A percentile compares a stretch with the other conserved stretches of the same genome.
These are phyloP conservation scores for Neolecta irregularis DNA, from an alignment of 1,139 yeast species.

Conservation along the genomic window DNA sequence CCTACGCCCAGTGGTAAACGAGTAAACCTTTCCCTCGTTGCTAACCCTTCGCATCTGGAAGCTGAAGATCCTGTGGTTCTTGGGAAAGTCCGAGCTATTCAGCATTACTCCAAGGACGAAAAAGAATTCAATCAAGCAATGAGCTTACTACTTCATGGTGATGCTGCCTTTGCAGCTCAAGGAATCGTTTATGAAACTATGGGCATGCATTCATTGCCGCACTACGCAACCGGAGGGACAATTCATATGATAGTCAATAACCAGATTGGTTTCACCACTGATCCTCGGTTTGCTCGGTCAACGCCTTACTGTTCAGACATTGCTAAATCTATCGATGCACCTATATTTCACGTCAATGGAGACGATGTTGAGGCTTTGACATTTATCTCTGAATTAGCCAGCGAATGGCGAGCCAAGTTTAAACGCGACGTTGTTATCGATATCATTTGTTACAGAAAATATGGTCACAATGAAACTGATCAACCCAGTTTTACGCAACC, in stretches of 20 bases:
- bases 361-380: constrained; percentile 92
- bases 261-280: constrained; percentile 98
- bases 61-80: constrained; percentile 98
- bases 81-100: constrained; percentile 95
- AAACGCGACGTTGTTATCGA: constrained; percentile 92
- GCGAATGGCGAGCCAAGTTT: constrained; percentile 96
- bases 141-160: constrained; percentile 92
- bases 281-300: constrained; percentile 93
- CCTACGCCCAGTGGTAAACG: constrained; percentile 97
- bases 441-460: constrained; percentile 94
- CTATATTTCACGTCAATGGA: constrained; percentile 97
- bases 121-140: constrained; percentile 74
- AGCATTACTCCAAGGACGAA: constrained; percentile 77
- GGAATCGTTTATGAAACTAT: constrained; percentile 98
- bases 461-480: constrained; percentile 98
- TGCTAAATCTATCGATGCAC: constrained; percentile 92
- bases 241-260: constrained; percentile 89
- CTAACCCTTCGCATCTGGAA: constrained; percentile 97
- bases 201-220: constrained; percentile 87
- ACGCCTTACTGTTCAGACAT: constrained; percentile 96
- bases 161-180: constrained; percentile 97
- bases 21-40: constrained; percentile 88
- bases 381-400: constrained; percentile 87
- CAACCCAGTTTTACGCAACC: constrained; percentile 99
- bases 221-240: constrained; percentile 97